These are phyloP conservation scores for Paecilomyces sp. DNA, from an alignment of 2,329 filamentous ascomycete species.

Conservation along the genomic window DNA sequence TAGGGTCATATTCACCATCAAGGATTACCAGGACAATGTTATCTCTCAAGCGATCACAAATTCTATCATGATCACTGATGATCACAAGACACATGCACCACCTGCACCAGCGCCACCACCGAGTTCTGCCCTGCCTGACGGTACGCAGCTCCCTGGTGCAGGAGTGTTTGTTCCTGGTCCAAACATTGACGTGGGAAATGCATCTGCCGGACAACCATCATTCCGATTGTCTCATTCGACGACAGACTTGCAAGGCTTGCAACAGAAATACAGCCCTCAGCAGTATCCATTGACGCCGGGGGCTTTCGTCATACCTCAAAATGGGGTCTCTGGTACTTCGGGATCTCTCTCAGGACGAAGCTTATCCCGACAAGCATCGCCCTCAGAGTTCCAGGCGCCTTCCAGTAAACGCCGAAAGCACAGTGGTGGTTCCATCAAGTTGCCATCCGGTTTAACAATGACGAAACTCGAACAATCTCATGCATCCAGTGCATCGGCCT, in stretches of 20 bases:
- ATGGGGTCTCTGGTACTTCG: constrained; percentile 33
- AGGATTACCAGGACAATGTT: constrained; percentile 67
- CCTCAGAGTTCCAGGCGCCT: constrained; percentile 57
- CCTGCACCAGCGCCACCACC: constrained; percentile 28
- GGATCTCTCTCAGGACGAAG: constrained; percentile 52
- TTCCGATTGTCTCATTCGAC: constrained; percentile 56
- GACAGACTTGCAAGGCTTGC: constrained; percentile 56
- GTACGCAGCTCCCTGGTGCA: constrained; percentile 34
- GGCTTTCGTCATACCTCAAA: constrained; percentile 31
- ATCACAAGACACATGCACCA: constrained; percentile 77
- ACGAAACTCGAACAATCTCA: constrained; percentile 63
- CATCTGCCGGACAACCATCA: constrained; percentile 26
- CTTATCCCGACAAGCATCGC: constrained; percentile 68
- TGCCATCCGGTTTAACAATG: constrained; percentile 72
- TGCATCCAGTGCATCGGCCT: constrained; percentile 26
- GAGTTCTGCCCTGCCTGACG: constrained; percentile 28
- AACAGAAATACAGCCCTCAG: constrained; percentile 41
- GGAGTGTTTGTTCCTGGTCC: constrained; percentile 35
- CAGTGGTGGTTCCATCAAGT: constrained; percentile 57
- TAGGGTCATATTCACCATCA: constrained; percentile 86
- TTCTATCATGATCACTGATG: constrained; percentile 94
- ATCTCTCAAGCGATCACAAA: constrained; percentile 79
- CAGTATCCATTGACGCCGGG: constrained; percentile 33
- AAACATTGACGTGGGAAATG: constrained; percentile 21
- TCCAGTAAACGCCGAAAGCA: constrained; percentile 76